Evolutionary conservation across 208 protist genomes (phyloP), one percentile per base, ranked within the genome.

Genomic region (Crithidia fasciculata): DNA sequence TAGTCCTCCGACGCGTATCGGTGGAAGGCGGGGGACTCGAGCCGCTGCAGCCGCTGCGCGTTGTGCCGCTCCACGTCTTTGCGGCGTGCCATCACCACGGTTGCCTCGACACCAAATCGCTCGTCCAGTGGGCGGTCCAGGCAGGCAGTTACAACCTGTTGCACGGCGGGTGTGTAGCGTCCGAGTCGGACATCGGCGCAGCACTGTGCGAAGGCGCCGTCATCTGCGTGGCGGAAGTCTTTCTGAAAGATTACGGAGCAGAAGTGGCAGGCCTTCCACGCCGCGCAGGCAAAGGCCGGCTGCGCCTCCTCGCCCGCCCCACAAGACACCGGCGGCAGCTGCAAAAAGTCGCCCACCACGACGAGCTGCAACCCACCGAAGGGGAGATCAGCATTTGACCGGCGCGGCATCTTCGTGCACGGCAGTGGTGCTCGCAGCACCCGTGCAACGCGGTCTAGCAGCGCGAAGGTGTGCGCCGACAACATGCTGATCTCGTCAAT

Each of bases 341-440:
- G 90, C 8, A 97, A 74, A 76, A 98, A 98, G 70, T 98, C 93
- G 39, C 93, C 93, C 18, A 88, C 91, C 36, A 97, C 80, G n/a
- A 97, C 58, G 15, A 97, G 67, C 79, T 97, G 95, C 64, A 98
- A 90, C 5, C 91, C 92, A 47, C 92, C 95, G 74, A 97, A 97
- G 8, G 92, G 85, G 28, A 61, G 71, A 9, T 8, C 45, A 28
- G 60, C 60, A 9, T 76, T 66, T 53, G 63, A 10, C 44, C 8
- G 15, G 2, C 12, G 28, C 12, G 10, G n/a, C 36, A 9, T 36
- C 19, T 13, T 12, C 18, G 58, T 49, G 45, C 9, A 37, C 54
- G 49, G 37, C 39, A 47, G 50, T 13, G 53, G 45, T 13, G 71
- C 69, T 47, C 93, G 90, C 53, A 97, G 80, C 8, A 72, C 70